These are phyloP conservation scores for Euphorbia corollata DNA, from an alignment of 441 rosid genomes.

Conservation along the genomic window DNA sequence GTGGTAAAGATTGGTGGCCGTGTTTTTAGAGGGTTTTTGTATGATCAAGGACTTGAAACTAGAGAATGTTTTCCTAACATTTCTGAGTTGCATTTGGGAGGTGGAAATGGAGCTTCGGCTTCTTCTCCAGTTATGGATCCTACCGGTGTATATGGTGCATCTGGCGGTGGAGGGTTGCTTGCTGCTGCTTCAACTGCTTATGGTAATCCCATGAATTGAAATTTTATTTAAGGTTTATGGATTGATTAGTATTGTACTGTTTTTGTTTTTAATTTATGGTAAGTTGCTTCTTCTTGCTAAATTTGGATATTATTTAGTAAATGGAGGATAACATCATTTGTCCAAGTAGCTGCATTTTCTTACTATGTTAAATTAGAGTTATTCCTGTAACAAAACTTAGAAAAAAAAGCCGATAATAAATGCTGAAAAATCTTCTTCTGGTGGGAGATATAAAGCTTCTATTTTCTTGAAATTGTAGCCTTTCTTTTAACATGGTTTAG, in stretches of 20 bases:
- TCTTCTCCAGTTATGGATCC: conserved; percentile 51
- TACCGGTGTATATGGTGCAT: conserved; percentile 46
- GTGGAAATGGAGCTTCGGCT: conserved; percentile 42
- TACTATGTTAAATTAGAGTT: neutral
- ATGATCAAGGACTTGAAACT: conserved; percentile 74
- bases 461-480: conserved; percentile 19
- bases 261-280: conserved; percentile 19
- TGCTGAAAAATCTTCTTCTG: conserved; percentile 8
- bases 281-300: conserved; percentile 16
- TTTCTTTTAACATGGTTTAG: too few species aligned
- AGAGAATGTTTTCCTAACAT: conserved; percentile 62
- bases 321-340: conserved; percentile 13
- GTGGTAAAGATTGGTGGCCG: conserved; percentile 83
- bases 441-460: conserved; percentile 12
- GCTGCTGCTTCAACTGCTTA: conserved; percentile 46
- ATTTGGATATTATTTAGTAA: conserved; percentile 19
- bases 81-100: conserved; percentile 80
- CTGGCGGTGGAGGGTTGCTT: conserved; percentile 40
- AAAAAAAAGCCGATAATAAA: conserved; percentile 14
- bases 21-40: conserved; percentile 83
- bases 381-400: conserved; percentile 19
- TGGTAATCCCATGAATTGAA: conserved; percentile 49
- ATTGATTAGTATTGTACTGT: conserved; percentile 9
- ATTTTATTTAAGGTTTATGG: conserved; percentile 14
- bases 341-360: conserved; percentile 24